phyloP scores from a whole-genome alignment of 2,329 filamentous ascomycete genomes.

The Sporothrix humicola region DNA sequence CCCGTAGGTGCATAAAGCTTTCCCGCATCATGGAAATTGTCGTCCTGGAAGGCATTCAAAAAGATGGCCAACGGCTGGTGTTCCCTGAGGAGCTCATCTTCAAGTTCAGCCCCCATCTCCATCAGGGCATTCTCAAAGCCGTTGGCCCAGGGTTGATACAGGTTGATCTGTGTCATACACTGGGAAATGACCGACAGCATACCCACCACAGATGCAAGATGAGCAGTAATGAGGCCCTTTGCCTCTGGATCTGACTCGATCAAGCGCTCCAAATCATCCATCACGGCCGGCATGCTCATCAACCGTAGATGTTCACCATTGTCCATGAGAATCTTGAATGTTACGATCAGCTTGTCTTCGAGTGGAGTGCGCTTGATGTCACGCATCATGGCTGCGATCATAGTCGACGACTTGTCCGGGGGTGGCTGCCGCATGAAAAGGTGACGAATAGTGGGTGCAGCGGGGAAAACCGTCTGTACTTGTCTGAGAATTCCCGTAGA shows the following conservation, averaged over 20 bases:
- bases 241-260: neutral
- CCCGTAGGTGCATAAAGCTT: conserved; percentile 45
- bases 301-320: neutral
- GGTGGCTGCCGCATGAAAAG: neutral
- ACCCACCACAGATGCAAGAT: neutral
- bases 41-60: neutral
- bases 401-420: neutral
- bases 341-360: neutral
- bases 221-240: neutral
- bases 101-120: neutral
- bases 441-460: neutral
- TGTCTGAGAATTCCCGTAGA: conserved; percentile 42
- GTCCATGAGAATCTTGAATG: neutral
- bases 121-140: neutral
- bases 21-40: conserved; percentile 33
- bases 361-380: too few relatives aligned
- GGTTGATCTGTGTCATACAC: neutral
- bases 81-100: neutral
- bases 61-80: neutral
- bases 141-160: neutral
- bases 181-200: neutral
- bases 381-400: neutral
- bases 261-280: conserved; percentile 16
- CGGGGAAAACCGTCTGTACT: conserved; percentile 42
- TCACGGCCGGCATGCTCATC: conserved; percentile 43